Base-by-base conservation (phyloP, 805 yeast species). In the Pichia cabralensis region DNA sequence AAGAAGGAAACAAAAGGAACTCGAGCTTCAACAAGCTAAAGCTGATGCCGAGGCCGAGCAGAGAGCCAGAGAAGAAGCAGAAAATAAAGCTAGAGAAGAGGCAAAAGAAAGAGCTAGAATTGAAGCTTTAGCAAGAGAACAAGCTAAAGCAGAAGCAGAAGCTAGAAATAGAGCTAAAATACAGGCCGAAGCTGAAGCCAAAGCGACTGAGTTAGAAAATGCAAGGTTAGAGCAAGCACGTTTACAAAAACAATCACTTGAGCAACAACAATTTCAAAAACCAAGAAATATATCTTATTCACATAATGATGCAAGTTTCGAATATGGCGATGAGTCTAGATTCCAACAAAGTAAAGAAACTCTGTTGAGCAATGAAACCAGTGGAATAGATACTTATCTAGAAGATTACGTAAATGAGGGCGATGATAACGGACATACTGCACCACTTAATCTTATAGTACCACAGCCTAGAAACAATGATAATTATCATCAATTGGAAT, bases 391-490 rank as follows among this genome's bases (percentile, higher is more conserved):
- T 19, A 35, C 22, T 23, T 35, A 35, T 18, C 21, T 28, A 9
- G 32, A 32, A 21, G 33, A 26, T 4, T 36, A 36, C 8, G n/a
- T 22, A 5, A 36, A 36, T 28, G 28, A 29, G 11, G 35, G 35
- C 8, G 35, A 29, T 5, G 39, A n/a, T n/a, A n/a, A n/a, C n/a
- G n/a, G 32, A 15, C 26, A 36, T 28, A 36, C 39, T n/a, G 36
- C 39, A 1, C 39, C 39, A 9, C 23, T 33, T 4, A 34, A 27
- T 18, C 27, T 36, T 12, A 18, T n/a, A 13, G 7, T 33, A 13
- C 29, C 40, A 2, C 33, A 36, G 23, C 23, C 33, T 25, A 32
- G 40, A 25, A 19, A 21, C 6, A 24, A 24, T 16, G 28, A 25
- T 3, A n/a, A 26, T 9, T n/a, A 13, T 2, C 12, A 12, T 13